Conservation (phyloP, 2,329 filamentous ascomycete species). For the Fusarium sarcochroum region DNA sequence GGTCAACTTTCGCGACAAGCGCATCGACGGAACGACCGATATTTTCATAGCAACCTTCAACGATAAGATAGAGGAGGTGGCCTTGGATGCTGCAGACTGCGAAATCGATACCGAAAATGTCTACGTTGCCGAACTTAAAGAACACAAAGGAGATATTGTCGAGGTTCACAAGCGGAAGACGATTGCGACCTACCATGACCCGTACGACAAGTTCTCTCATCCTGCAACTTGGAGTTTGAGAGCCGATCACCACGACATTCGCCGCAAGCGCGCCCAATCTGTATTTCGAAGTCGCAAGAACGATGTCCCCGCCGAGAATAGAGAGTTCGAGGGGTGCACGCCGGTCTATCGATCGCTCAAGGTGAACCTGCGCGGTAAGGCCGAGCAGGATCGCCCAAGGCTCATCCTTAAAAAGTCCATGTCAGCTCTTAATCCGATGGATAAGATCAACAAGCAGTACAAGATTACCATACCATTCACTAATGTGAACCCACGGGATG, state of each 20-base stretch:
- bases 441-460: slow-evolving; percentile 62
- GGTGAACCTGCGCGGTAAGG: slow-evolving; percentile 59
- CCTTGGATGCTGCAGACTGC: slow-evolving; percentile 74
- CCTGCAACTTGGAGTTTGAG: slow-evolving; percentile 73
- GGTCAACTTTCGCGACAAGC: slow-evolving; percentile 83
- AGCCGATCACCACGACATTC: slow-evolving; percentile 82
- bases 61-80: slow-evolving; percentile 70
- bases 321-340: slow-evolving; percentile 68
- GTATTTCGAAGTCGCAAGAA: slow-evolving; percentile 65
- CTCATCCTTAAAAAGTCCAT: slow-evolving; percentile 63
- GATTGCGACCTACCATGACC: slow-evolving; percentile 68
- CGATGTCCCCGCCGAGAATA: slow-evolving; percentile 69
- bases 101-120: slow-evolving; percentile 68
- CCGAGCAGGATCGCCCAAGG: slow-evolving; percentile 57
- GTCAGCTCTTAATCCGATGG: slow-evolving; percentile 49
- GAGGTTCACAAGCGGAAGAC: slow-evolving; percentile 59
- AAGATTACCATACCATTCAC: slow-evolving; percentile 80
- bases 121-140: slow-evolving; percentile 61
- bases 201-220: slow-evolving; percentile 75
- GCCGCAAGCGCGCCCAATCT: slow-evolving; percentile 75
- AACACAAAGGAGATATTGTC: slow-evolving; percentile 53
- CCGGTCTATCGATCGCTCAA: slow-evolving; percentile 68
- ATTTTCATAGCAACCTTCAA: slow-evolving; percentile 80
- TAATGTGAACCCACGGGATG: slow-evolving; percentile 83
- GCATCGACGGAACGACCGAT: slow-evolving; percentile 82